A percentile compares a stretch with the other conserved stretches of the same genome.
These are phyloP conservation scores for Pseudomonodictys pantanalensis DNA, from an alignment of 495 filamentous ascomycete species.

Conservation along the genomic window DNA sequence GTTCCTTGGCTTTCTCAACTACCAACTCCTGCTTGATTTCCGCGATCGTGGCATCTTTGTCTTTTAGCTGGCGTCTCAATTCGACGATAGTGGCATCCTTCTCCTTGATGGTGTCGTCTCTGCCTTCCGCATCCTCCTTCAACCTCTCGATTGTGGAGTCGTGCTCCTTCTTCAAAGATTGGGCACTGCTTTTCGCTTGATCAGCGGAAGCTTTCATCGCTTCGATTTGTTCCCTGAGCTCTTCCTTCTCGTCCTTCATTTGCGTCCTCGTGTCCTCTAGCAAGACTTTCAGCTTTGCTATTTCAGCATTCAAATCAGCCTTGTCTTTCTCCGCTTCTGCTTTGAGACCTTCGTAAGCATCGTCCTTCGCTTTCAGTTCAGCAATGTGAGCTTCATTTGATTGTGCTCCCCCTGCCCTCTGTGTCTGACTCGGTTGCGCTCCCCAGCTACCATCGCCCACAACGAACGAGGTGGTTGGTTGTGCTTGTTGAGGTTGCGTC, in stretches of 20 bases:
- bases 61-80: neutral
- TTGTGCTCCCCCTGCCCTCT: constrained; percentile 7
- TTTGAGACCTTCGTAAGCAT: constrained; percentile 11
- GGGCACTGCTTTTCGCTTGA: constrained; percentile 6
- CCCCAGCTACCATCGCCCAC: constrained; percentile 26
- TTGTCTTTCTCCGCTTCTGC: constrained; percentile 13
- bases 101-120: constrained; percentile 19
- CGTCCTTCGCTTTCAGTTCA: constrained; percentile 19
- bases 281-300: constrained; percentile 2
- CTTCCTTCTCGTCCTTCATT: constrained; percentile 1
- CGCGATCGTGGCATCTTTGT: constrained; percentile 1
- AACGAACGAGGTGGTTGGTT: constrained; percentile 7
- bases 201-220: constrained; percentile 1
- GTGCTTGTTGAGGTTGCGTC: neutral
- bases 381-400: constrained; percentile 3
- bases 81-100: constrained; percentile 13
- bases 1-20: constrained; percentile 16
- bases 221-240: constrained; percentile 14
- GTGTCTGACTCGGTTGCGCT: constrained; percentile 5
- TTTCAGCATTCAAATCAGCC: constrained; percentile 9
- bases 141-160: constrained; percentile 13
- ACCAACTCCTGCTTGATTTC: constrained; percentile 15
- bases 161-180: constrained; percentile 16
- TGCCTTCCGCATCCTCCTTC: constrained; percentile 27
- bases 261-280: constrained; percentile 3